phyloP scores from a whole-genome alignment of 441 rosid genomes.

The Mallotus repandus region DNA sequence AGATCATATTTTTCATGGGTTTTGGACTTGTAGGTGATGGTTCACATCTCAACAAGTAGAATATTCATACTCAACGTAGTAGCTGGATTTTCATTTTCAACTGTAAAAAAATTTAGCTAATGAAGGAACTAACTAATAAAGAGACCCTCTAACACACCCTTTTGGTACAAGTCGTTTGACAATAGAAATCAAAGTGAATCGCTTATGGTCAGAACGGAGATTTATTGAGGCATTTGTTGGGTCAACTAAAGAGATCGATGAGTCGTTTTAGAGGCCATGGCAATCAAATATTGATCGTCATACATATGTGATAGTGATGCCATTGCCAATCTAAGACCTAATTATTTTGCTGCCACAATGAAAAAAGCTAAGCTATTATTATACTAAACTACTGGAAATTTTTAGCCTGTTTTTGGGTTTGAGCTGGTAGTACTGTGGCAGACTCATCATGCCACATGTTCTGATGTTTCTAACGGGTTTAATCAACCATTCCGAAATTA shows the following conservation, averaged over 20 bases:
- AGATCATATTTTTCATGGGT: neutral
- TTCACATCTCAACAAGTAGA: neutral
- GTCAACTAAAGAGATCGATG: neutral
- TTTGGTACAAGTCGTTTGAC: neutral
- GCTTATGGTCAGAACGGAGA: neutral
- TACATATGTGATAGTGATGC: neutral
- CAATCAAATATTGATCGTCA: neutral
- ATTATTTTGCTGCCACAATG: neutral
- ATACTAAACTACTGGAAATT: no score
- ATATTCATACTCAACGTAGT: neutral
- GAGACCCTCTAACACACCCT: conserved; percentile 16
- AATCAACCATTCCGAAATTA: no score
- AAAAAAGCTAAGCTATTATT: neutral
- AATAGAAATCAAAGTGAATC: neutral
- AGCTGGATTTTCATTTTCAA: conserved; percentile 29
- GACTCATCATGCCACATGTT: no score
- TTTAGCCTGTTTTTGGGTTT: no score
- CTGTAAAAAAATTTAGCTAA: conserved; percentile 3
- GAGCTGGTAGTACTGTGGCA: no score
- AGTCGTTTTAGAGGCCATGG: neutral
- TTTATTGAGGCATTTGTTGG: neutral
- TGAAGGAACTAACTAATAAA: conserved; percentile 4
- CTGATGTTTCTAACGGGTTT: no score
- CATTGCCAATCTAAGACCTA: neutral
- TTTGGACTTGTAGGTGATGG: neutral